Conservation (phyloP, 306 rosid genomes). For the Arachis stenosperma region DNA sequence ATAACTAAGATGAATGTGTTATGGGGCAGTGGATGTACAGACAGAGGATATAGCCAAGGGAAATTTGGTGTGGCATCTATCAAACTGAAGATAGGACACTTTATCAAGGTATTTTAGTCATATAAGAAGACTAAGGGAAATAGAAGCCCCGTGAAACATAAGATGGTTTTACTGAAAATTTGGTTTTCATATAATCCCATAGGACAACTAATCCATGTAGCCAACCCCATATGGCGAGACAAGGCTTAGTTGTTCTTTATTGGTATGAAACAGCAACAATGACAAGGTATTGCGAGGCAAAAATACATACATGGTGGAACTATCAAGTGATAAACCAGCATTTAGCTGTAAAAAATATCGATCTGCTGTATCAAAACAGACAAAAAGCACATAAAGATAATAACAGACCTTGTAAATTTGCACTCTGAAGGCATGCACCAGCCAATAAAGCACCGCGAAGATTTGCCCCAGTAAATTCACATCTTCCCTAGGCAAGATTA, state of each 20-base stretch:
- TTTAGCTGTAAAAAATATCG: neutral
- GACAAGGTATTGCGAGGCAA: constrained; percentile 26
- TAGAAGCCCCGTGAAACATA: neutral
- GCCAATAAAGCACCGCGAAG: constrained; percentile 91
- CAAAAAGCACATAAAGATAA: constrained; percentile 1
- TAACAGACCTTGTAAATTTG: constrained; percentile 84
- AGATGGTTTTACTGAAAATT: constrained; percentile 11
- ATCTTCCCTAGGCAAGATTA: constrained; percentile 81
- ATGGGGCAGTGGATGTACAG: neutral
- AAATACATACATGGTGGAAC: constrained; percentile 10
- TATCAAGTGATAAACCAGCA: neutral
- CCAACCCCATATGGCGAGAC: neutral
- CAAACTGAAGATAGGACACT: neutral
- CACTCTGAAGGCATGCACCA: constrained; percentile 89
- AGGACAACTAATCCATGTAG: neutral
- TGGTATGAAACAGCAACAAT: constrained; percentile 29
- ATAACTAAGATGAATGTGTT: neutral
- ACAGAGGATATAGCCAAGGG: neutral
- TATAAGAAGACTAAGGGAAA: neutral
- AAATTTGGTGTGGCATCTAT: neutral
- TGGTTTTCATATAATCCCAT: constrained; percentile 12
- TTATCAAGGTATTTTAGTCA: neutral
- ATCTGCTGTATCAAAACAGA: constrained; percentile 24
- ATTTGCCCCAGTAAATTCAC: constrained; percentile 97
- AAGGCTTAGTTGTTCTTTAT: constrained; percentile 6